Percentiles rank a stretch among this genome's conserved stretches.
These are phyloP conservation scores for Theileria equi DNA, from an alignment of 169 alveolate species.

Conservation along the genomic window DNA sequence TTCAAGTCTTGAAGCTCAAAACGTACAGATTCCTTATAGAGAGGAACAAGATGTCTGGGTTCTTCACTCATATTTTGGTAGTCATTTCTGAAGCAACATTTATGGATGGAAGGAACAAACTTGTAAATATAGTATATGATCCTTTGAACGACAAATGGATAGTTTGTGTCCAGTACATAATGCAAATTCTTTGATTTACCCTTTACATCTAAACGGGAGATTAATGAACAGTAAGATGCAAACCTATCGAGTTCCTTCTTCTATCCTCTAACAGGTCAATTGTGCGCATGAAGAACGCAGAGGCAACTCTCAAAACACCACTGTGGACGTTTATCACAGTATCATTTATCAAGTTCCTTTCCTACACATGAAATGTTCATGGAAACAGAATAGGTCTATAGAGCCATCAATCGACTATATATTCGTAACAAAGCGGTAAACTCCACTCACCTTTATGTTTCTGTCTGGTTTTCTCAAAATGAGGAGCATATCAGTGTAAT, in stretches of 20 bases:
- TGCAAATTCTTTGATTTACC: neutral
- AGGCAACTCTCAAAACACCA: conserved; percentile 58
- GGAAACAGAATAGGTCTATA: neutral
- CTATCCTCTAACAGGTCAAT: conserved; percentile 20
- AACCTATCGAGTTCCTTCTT: conserved; percentile 5
- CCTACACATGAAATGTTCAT: conserved; percentile 7
- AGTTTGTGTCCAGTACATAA: conserved; percentile 25
- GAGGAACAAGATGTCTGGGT: conserved; percentile 30
- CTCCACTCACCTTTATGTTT: neutral
- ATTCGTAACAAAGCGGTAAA: neutral
- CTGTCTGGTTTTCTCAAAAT: conserved; percentile 21
- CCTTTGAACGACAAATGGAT: conserved; percentile 51
- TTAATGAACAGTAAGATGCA: neutral
- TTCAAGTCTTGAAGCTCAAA: conserved; percentile 40
- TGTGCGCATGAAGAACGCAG: conserved; percentile 50
- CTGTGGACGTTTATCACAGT: conserved; percentile 53
- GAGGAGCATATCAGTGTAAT: conserved; percentile 33
- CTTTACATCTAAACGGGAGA: neutral
- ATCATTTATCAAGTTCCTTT: neutral
- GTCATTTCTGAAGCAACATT: conserved; percentile 25
- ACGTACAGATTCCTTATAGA: conserved; percentile 45
- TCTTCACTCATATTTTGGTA: conserved; percentile 57
- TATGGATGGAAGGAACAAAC: neutral
- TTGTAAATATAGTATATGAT: conserved; percentile 58
- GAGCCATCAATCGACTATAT: neutral